Evolutionary conservation across 2,329 filamentous ascomycete genomes (phyloP), one percentile per base, ranked within the genome.

Genomic region (Verticillium dahliae): DNA sequence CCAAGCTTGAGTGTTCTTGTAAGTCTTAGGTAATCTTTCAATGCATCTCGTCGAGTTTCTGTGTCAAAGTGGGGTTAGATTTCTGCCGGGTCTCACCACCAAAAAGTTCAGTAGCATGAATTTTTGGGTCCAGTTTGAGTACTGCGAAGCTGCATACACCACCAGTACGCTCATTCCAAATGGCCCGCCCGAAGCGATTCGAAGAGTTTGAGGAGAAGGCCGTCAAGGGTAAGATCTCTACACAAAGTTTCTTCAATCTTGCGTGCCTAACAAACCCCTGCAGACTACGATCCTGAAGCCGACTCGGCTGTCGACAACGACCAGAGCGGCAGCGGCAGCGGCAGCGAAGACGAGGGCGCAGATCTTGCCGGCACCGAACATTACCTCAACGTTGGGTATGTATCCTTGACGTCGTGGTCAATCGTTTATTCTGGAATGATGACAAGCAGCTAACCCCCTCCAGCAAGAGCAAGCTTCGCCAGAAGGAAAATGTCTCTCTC

Each of bases 401-500:
- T n/a, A 52, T 13, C 27, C 27, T 27, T 27, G 27, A 4, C 27
- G 4, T 27, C 27, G 27, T 27, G 3, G 3, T 27, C 27, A 4
- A 27, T 27, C 4, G 4, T 27, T 27, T 4, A 27, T 27, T 27
- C 27, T 27, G 4, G 34, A 6, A n/a, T 27, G 7, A 4, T 6
- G 38, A 52, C 9, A 38, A 57, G 11, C n/a, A 60, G 18, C 7
- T 57, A 13, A 52, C 37, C 33, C 54, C 33, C 18, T 27, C 64
- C 63, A 89, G 87, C 22, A 95, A 93, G 80, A 95, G 90, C 77
- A 94, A 90, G 72, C 79, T 97, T 67, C 87, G 92, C 66, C 88
- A 91, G 71, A 86, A 86, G 62, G 87, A 91, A 38, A 81, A 83
- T 31, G 76, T 88, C 18, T 77, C 85, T 0, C 80, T 97, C 1